Evolutionary conservation across 2,329 filamentous ascomycete species (phyloP).

Genomic region (Tetracladium maxilliforme): DNA sequence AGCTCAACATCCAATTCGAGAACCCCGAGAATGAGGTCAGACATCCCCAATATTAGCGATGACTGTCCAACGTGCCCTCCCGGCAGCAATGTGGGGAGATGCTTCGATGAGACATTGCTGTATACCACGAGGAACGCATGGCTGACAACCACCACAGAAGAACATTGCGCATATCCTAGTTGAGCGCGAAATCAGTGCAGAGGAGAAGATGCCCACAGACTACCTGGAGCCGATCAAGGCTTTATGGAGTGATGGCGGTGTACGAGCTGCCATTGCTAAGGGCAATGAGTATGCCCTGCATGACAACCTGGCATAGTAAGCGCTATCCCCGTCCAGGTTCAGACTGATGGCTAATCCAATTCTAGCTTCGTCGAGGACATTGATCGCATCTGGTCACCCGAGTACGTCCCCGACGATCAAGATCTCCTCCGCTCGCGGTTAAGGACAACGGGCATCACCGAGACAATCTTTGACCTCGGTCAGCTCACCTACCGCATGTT

Average conservation of each 20-base stretch:
- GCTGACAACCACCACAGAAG: slow-evolving; percentile 40
- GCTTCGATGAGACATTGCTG: no score
- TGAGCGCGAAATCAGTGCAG: no score
- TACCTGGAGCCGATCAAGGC: slow-evolving; percentile 70
- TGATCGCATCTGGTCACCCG: slow-evolving; percentile 58
- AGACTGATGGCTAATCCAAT: slow-evolving; percentile 8
- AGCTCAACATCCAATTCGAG: slow-evolving; percentile 68
- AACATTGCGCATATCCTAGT: no score
- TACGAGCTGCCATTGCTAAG: slow-evolving; percentile 77
- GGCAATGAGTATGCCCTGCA: slow-evolving; percentile 95
- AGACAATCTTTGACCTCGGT: slow-evolving; percentile 84
- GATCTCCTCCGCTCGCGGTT: slow-evolving; percentile 84
- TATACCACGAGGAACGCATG: slow-evolving; percentile 17
- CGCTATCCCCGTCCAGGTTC: slow-evolving; percentile 7
- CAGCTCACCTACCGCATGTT: slow-evolving; percentile 91
- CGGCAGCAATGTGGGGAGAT: no score
- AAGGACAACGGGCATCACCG: slow-evolving; percentile 88
- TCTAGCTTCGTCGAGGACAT: slow-evolving; percentile 69
- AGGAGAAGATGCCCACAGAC: slow-evolving; percentile 65
- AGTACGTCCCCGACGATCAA: slow-evolving; percentile 84
- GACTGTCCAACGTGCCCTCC: no score
- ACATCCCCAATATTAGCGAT: no score
- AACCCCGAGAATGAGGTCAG: no score
- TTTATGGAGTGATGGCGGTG: slow-evolving; percentile 72
- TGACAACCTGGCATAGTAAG: slow-evolving; percentile 89